These are phyloP conservation scores for Lasiodiplodia theobromae DNA, from an alignment of 2,329 filamentous ascomycete genomes.

Conservation along the genomic window DNA sequence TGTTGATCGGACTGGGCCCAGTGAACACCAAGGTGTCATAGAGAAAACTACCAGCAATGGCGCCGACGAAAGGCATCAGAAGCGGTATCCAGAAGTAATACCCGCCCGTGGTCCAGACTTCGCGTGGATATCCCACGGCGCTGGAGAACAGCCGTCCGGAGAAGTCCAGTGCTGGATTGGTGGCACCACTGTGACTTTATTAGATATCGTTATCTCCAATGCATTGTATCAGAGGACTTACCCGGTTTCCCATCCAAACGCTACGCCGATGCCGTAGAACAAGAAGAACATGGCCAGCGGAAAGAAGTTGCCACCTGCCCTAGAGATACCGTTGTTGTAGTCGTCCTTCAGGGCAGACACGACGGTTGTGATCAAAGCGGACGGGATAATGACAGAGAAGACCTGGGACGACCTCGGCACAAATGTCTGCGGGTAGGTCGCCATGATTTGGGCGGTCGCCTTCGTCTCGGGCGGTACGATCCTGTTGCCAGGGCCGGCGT, in stretches of 20 bases:
- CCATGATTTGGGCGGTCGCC: constrained; percentile 74
- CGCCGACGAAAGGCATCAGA: constrained; percentile 68
- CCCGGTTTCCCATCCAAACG: constrained; percentile 78
- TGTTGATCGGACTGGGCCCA: constrained; percentile 74
- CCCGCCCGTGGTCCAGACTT: constrained; percentile 71
- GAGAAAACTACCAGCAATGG: constrained; percentile 68
- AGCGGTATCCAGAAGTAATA: constrained; percentile 75
- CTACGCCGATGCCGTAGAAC: constrained; percentile 75
- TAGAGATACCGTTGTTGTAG: constrained; percentile 42
- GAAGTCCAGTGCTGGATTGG: constrained; percentile 76
- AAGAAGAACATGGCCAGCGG: constrained; percentile 72
- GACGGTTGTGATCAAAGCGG: constrained; percentile 71
- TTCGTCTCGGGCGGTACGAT: constrained; percentile 66
- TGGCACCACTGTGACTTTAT: constrained; percentile 39
- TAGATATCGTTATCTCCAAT: neutral
- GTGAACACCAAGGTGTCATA: constrained; percentile 75
- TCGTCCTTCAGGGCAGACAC: constrained; percentile 73
- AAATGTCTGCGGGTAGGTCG: constrained; percentile 73
- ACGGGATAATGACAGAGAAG: constrained; percentile 75
- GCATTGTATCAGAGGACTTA: constrained; percentile 57
- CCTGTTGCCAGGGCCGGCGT: constrained; percentile 67
- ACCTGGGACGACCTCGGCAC: constrained; percentile 72
- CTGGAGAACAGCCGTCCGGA: constrained; percentile 72
- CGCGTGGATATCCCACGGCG: constrained; percentile 70
- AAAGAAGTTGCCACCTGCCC: constrained; percentile 45